Evolutionary conservation across 176 grass and related monocot genomes (phyloP), one percentile per base, ranked within the genome.

Genomic region (Stipa capillata): DNA sequence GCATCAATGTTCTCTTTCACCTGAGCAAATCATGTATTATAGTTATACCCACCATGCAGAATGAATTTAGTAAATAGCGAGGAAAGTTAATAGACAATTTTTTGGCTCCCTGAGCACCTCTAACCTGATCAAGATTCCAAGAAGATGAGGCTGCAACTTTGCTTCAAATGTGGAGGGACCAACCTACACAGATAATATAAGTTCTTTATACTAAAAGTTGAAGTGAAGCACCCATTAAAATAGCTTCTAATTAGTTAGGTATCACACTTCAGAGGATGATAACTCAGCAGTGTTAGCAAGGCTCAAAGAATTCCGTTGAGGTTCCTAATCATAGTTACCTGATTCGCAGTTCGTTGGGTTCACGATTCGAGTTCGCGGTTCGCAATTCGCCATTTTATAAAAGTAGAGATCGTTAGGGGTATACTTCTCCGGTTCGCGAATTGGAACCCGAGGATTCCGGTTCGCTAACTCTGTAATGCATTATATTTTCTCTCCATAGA

Each of bases 111-210:
- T 65, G 25, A 39, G 14, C 45, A 73, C 20, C 47, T 27, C 36
- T 67, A 67, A 97, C 94, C 91, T 97, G 86, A 72, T 93, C 88
- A 77, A 93, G 87, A 58, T 51, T 89, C 94, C 90, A 89, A 93
- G 17, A 86, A 97, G 90, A 81, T 97, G 88, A 83, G 90, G 83
- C 53, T 87, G 88, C 79, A 97, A 77, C 84, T 93, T 93, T 64
- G 88, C 86, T 89, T 85, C 86, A 74, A 93, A 97, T 69, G 78
- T 93, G 13, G 48, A 37, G 40, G 80, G 80, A 49, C 73, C 81
- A 73, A 87, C 84, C 88, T 91, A 47, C 40, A 78, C 32, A 49
- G 60, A 87, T 32, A 79, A 62, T 33, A 34, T 21, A 52, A 18
- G 36, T 73, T 29, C 31, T 16, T 16, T 15, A n/a, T 42, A 67